A percentile compares a stretch with the other conserved stretches of the same genome.
These are phyloP conservation scores for Aspergillus carlsbadensis DNA, from an alignment of 495 filamentous ascomycete genomes.

Conservation along the genomic window DNA sequence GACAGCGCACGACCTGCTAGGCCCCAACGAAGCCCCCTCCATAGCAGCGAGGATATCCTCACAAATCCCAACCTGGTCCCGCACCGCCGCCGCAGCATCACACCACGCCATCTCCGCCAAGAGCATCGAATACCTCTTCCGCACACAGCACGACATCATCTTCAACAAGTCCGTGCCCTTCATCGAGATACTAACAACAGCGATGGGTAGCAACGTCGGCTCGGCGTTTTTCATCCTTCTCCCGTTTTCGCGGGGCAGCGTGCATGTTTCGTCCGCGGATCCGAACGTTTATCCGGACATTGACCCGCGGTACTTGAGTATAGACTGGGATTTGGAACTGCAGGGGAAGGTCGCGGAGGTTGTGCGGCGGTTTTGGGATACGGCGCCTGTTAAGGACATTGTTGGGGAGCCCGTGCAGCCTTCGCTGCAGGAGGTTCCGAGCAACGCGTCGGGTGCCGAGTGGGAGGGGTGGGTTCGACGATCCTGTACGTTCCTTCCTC, in stretches of 20 bases:
- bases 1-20: constrained; percentile 7
- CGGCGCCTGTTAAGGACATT: neutral
- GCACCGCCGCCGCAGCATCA: neutral
- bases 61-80: constrained; percentile 13
- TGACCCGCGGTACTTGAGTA: constrained; percentile 54
- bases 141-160: constrained; percentile 37
- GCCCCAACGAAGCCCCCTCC: constrained; percentile 8
- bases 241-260: constrained; percentile 54
- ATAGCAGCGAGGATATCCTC: constrained; percentile 28
- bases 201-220: constrained; percentile 19
- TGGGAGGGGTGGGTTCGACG: too few relatives aligned
- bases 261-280: constrained; percentile 51
- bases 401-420: too few relatives aligned
- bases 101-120: constrained; percentile 18
- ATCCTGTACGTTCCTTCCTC: too few relatives aligned
- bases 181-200: constrained; percentile 35
- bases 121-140: constrained; percentile 27
- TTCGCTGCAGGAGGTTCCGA: too few relatives aligned
- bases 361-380: constrained; percentile 28
- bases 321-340: constrained; percentile 48
- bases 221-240: constrained; percentile 45
- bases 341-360: constrained; percentile 29
- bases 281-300: constrained; percentile 36
- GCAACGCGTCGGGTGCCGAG: too few relatives aligned
- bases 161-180: constrained; percentile 42